Conservation (phyloP, 768 basidiomycete species). For the Galerina marginata region DNA sequence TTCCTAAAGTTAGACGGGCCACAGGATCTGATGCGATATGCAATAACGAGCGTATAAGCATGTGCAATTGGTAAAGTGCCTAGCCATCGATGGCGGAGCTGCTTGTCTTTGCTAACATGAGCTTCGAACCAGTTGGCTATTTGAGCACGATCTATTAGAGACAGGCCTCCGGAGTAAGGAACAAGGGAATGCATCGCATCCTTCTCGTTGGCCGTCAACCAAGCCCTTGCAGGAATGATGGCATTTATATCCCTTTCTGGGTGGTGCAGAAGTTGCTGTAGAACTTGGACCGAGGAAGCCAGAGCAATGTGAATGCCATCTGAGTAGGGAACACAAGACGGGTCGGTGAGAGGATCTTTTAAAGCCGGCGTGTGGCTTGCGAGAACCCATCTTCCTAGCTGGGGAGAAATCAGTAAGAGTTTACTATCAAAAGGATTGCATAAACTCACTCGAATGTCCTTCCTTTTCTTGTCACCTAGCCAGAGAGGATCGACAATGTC, state of each 20-base stretch:
- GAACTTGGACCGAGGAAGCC: not conserved
- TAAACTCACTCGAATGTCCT: too few species aligned
- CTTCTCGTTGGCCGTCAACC: not conserved
- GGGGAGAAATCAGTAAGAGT: too few species aligned
- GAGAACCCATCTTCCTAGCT: too few species aligned
- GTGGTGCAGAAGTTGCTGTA: not conserved
- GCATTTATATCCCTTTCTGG: not conserved
- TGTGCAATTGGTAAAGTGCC: constrained; percentile 6
- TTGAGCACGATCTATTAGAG: constrained; percentile 23
- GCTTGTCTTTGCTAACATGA: constrained; percentile 11
- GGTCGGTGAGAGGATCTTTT: too few species aligned
- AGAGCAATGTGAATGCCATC: too few species aligned
- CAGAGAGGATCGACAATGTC: too few species aligned
- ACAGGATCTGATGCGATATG: not conserved
- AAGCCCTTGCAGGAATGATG: not conserved
- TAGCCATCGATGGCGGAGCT: constrained; percentile 5
- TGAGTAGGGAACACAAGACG: too few species aligned
- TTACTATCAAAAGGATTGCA: too few species aligned
- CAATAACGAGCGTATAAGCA: constrained; percentile 18
- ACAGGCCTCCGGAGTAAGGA: constrained; percentile 18
- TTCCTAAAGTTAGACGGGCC: not conserved
- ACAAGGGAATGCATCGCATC: not conserved
- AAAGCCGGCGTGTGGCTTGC: too few species aligned
- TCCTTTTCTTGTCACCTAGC: too few species aligned
- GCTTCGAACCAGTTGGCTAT: constrained; percentile 30